phyloP scores from a whole-genome alignment of 768 basidiomycete genomes.

The Leucosporidium yakuticum region DNA sequence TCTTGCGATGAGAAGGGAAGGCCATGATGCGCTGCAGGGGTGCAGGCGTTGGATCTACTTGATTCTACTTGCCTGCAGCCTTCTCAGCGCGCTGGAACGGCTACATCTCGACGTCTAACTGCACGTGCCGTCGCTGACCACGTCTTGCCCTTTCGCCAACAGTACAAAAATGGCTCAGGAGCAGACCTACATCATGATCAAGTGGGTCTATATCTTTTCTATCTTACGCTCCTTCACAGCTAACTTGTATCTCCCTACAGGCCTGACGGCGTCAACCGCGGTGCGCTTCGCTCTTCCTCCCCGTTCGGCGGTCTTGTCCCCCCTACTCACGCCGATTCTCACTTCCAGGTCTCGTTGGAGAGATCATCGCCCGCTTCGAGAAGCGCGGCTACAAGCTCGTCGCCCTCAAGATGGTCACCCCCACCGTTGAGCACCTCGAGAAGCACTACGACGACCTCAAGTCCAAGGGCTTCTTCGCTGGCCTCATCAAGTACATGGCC shows the following conservation, averaged over 20 bases:
- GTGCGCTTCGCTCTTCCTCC: conserved; percentile 12
- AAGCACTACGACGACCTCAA: conserved; percentile 96
- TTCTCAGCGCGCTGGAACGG: no score
- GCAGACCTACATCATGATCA: conserved; percentile 94
- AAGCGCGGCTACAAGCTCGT: conserved; percentile 95
- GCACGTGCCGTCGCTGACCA: no score
- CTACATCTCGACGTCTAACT: no score
- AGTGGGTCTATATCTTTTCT: conserved; percentile 48
- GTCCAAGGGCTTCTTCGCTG: conserved; percentile 91
- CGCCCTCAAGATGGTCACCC: conserved; percentile 82
- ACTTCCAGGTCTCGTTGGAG: conserved; percentile 63
- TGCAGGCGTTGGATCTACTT: no score
- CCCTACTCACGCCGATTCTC: background rate
- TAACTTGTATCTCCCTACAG: conserved; percentile 43
- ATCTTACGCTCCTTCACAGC: conserved; percentile 3
- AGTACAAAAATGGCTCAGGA: conserved; percentile 7
- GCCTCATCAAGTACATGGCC: conserved; percentile 92
- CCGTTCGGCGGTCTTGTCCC: background rate
- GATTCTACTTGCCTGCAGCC: no score
- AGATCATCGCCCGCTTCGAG: conserved; percentile 95
- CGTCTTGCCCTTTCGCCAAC: background rate
- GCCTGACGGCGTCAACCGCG: conserved; percentile 99
- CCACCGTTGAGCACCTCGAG: conserved; percentile 79
- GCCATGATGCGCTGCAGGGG: no score
- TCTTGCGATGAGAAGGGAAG: no score